Conservation (phyloP, 2,329 filamentous ascomycete species). For the Venturia aucupariae region DNA sequence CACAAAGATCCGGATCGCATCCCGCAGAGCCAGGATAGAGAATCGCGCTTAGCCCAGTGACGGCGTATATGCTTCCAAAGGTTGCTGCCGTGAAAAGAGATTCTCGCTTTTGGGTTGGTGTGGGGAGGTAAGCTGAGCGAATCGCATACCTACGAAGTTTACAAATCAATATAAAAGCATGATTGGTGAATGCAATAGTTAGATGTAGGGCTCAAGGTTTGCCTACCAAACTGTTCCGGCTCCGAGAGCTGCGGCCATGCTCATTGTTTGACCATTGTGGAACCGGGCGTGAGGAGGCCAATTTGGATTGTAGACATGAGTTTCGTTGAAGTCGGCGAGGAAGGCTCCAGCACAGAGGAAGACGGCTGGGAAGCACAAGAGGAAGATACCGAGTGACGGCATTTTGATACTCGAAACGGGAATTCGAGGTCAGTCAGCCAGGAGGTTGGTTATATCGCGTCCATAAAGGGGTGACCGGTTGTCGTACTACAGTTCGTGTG, state of each 20-base stretch:
- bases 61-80: slow-evolving; percentile 36
- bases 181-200: not conserved
- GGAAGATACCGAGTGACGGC: slow-evolving; percentile 20
- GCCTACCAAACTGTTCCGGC: slow-evolving; percentile 11
- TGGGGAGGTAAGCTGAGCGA: not conserved
- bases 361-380: slow-evolving; percentile 26
- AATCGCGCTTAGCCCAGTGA: slow-evolving; percentile 35
- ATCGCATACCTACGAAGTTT: slow-evolving; percentile 5
- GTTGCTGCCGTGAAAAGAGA: slow-evolving; percentile 26
- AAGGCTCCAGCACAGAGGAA: slow-evolving; percentile 26
- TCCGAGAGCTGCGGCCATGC: slow-evolving; percentile 28
- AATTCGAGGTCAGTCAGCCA: not conserved
- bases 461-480: not conserved
- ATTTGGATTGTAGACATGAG: slow-evolving; percentile 38
- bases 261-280: slow-evolving; percentile 22
- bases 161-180: not conserved
- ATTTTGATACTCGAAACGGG: not conserved
- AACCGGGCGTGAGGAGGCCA: slow-evolving; percentile 41
- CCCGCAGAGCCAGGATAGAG: slow-evolving; percentile 38
- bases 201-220: not conserved
- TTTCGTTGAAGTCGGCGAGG: slow-evolving; percentile 30
- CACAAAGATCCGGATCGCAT: slow-evolving; percentile 39
- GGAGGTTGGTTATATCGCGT: not conserved
- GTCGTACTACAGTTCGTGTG: not conserved
- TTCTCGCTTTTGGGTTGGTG: not conserved